phyloP scores from a whole-genome alignment of 1,284 basidiomycete genomes.

The Austroboletus novae-zelandiae region DNA sequence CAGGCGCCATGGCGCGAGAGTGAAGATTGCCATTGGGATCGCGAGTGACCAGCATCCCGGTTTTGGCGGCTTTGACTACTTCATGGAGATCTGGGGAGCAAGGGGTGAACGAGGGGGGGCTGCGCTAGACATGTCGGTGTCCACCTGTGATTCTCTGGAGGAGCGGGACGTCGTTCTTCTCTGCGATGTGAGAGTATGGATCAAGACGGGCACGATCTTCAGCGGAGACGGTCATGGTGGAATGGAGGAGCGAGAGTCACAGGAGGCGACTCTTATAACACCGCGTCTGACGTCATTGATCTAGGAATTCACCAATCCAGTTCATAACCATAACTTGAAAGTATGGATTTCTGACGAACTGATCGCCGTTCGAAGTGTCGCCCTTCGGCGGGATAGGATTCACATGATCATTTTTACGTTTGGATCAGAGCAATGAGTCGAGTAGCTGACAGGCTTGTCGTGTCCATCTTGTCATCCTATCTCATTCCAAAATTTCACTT shows the following conservation, averaged over 20 bases:
- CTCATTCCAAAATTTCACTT: no score
- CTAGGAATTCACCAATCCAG: background rate
- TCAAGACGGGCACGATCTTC: conserved; percentile 49
- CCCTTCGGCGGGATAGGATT: no score
- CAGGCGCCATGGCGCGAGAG: conserved; percentile 81
- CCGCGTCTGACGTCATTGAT: conserved; percentile 22
- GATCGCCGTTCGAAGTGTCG: no score
- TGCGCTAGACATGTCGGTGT: background rate
- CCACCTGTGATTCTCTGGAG: conserved; percentile 60
- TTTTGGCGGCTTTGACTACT: conserved; percentile 60
- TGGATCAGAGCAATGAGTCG: no score
- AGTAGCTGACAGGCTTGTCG: no score
- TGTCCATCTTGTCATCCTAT: no score
- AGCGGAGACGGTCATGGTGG: conserved; percentile 23
- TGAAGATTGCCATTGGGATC: conserved; percentile 70
- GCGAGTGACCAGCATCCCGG: conserved; percentile 81
- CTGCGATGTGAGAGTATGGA: conserved; percentile 62
- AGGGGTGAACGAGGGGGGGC: background rate
- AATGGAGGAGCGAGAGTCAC: background rate
- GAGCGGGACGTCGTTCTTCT: conserved; percentile 50
- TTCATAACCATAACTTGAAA: background rate
- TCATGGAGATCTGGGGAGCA: conserved; percentile 50
- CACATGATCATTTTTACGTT: no score
- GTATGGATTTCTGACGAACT: no score
- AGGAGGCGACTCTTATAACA: no score